A percentile compares a stretch with the other conserved stretches of the same genome.
Conservation (phyloP, 2,329 filamentous ascomycete species). For the Arthrobotrys sinensis region DNA sequence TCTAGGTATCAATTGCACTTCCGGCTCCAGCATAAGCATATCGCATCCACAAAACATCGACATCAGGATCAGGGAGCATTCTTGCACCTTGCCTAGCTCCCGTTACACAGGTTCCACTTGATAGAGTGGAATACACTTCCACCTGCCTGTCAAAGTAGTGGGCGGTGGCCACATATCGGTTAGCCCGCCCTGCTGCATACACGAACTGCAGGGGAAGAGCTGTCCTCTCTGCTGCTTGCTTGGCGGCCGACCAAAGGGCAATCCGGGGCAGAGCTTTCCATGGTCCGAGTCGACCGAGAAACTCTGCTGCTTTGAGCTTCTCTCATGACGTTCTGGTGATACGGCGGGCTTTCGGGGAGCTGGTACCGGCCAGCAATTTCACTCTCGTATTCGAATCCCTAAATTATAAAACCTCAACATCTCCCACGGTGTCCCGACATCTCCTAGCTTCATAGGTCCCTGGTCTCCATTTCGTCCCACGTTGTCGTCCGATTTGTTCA, state of each 20-base stretch:
- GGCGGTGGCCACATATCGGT: slow-evolving; percentile 45
- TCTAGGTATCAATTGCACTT: slow-evolving; percentile 18
- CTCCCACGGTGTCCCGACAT: slow-evolving; percentile 15
- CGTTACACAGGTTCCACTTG: slow-evolving; percentile 45
- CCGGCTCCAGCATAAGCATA: no score
- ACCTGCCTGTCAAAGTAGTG: slow-evolving; percentile 29
- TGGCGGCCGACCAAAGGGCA: slow-evolving; percentile 46
- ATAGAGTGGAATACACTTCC: slow-evolving; percentile 8
- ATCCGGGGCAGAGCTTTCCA: slow-evolving; percentile 52
- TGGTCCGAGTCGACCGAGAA: slow-evolving; percentile 47
- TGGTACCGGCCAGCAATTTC: slow-evolving; percentile 5
- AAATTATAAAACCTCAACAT: slow-evolving; percentile 8
- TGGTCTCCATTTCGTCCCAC: slow-evolving; percentile 24
- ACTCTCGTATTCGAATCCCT: not conserved
- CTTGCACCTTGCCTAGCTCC: slow-evolving; percentile 8
- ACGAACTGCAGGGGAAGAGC: slow-evolving; percentile 56
- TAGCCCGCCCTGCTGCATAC: slow-evolving; percentile 52
- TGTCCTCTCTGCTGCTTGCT: slow-evolving; percentile 18
- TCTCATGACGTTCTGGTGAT: slow-evolving; percentile 14
- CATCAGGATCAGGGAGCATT: not conserved
- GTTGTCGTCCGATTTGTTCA: slow-evolving; percentile 47
- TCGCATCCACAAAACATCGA: not conserved
- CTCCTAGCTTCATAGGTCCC: not conserved
- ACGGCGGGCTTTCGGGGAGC: slow-evolving; percentile 44
- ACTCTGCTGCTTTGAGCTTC: not conserved